Base-by-base conservation (phyloP, 192 early-diverging fungal genomes). In the Backusella australiensis region DNA sequence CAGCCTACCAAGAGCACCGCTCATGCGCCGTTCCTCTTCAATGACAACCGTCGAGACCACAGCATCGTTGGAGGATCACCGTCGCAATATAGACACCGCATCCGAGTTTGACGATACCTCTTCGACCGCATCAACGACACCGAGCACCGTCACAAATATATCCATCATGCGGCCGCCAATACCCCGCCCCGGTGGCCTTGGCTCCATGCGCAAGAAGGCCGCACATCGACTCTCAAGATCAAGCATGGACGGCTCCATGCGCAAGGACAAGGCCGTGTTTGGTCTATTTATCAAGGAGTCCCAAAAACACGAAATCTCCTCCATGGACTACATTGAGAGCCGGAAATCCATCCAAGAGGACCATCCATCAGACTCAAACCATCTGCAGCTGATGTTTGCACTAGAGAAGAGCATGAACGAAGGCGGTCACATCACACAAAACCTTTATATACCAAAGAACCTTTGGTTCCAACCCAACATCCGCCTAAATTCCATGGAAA, bases 381-480 rank as follows among this genome's bases (percentile, higher is more conserved):
- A 74, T 35, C 23, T 81, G 0, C 53, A 74, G 6, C 35, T 78
- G 0, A 49, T 81, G 23, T 42, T 78, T 4, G 32, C 76, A 17
- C 34, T 81, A 6, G 80, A 81, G 34, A 59, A 69, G 29, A 77
- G 72, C 52, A 81, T 81, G 76, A 41, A 36, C 0, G 67, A 81
- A 34, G 80, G 80, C 12, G 73, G 66, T 1, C 74, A 77, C 21
- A 42, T 81, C 19, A 75, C 80, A 26, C 52, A 46, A 14, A 59
- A 69, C 3, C 59, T 81, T 14, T 81, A 72, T 75, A 74, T 81
- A 66, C 80, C 80, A 17, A 77, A 81, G 36, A 81, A 81, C 23
- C 35, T 81, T 39, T 81, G 80, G 79, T 21, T 66, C n/a, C 79
- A 80, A 59, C 26, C 74, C 6, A 80, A 73, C 46, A 49, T 80